Base-by-base conservation (phyloP, 1,284 basidiomycete species). In the Malassezia furfur region DNA sequence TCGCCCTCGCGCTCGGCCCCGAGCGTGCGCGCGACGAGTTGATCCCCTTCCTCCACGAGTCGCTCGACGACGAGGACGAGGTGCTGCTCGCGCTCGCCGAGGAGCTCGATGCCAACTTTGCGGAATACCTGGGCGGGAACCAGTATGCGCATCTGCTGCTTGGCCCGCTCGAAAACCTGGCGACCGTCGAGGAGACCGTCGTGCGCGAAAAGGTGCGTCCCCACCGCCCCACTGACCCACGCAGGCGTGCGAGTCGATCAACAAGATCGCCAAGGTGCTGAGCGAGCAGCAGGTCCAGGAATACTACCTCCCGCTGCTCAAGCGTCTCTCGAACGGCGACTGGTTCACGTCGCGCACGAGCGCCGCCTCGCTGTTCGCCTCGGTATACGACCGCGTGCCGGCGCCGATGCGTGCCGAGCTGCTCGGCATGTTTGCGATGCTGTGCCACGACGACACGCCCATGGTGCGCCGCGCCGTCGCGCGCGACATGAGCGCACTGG, bases 291-390 rank as follows among this genome's bases (percentile, higher is more conserved):
- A 93, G 77, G 81, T 94, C 68, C 91, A 96, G 77, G 84, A 90
- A 73, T 83, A 83, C 76, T 94, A 93, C 78, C 84, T 98, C 52
- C 94, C 94, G 50, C 81, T 98, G 48, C 77, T 98, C 59, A 86
- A 86, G 73, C 84, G 91, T 55, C 82, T 99, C 37, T 86, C 90
- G 0, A 83, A 83, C 58, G 94, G 91, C 57, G 94, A 98, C 78
- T 99, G 94, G 94, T 98, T 98, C 79, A 98, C 94, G n/a, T 93
- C 91, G 32, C 83, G 93, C 62, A 94, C 91, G 40, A 96, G 93
- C 39, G 88, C 94, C 41, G 91, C 91, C 57, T 88, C 91, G 3
- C 81, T 99, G 31, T 98, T 91, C 75, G 84, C 90, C 10, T 84
- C 91, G n/a, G 87, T 89, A 22, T 99, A 98, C 76, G 79, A 84